Base-by-base conservation (phyloP, 2,329 filamentous ascomycete species). In the Truncatella angustata region DNA sequence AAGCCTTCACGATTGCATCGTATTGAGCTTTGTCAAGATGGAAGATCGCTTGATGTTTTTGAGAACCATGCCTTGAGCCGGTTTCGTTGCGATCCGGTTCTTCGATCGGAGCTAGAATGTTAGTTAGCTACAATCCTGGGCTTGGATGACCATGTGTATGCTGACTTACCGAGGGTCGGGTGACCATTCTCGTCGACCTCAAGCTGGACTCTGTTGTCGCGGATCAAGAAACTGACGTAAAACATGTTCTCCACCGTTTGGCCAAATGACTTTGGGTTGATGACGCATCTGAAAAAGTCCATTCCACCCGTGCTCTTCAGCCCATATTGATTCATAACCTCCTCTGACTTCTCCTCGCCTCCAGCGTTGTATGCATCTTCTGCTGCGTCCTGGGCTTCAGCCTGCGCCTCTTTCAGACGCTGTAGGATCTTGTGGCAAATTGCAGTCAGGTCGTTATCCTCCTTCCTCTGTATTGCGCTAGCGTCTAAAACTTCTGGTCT, bases 221-320 rank as follows among this genome's bases (percentile, higher is more conserved):
- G 85, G 54, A 97, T 91, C 55, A 99, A 73, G 65, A 99, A 99
- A 66, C 90, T 95, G 60, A 96, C 83, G 67, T 97, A 97, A 70
- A 99, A 99, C 62, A 99, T 77, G 62, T 99, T 99, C 67, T 99
- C 94, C 5, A 99, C 86, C 0, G 91, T 96, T 70, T 99, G 94
- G 0, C 90, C 90, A 63, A 97, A 99, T 1, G 91, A 96, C 35
- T 75, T 75, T 0, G 94, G 94, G 61, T 99, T 96, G 57, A 97
- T 81, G 36, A 91, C 90, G 60, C 97, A 97, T 49, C 88, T 85
- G 67, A 97, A 87, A 11, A 97, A 72, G 46, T 89, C 84, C 3
- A 96, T 81, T 14, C 90, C 89, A 1, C 85, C 86, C 2, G 85
- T 84, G 16, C 79, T 76, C 11, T 84, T 80, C 12, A 96, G 73